Evolutionary conservation across 441 rosid genomes (phyloP).

Genomic region (Monsonia emarginata): DNA sequence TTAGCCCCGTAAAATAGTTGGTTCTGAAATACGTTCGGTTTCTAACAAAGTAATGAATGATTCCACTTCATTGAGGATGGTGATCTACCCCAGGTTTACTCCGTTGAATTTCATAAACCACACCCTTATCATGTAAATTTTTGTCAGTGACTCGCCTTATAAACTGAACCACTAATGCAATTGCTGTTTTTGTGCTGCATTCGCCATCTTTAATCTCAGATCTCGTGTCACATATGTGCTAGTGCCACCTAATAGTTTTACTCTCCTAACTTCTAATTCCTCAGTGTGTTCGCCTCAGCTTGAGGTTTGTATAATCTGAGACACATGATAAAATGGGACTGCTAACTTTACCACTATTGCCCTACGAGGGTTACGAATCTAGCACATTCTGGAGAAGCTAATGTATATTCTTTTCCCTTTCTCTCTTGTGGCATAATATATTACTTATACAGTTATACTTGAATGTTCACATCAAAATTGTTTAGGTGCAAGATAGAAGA

Average conservation of each 20-base stretch:
- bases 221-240: neutral
- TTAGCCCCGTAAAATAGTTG: neutral
- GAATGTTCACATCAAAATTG: neutral
- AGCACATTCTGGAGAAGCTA: neutral
- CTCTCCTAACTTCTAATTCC: neutral
- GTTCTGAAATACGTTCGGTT: neutral
- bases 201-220: neutral
- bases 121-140: neutral
- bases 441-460: neutral
- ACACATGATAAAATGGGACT: neutral
- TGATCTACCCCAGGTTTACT: neutral
- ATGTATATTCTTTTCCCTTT: neutral
- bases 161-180: neutral
- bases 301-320: neutral
- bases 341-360: neutral
- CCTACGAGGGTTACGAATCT: neutral
- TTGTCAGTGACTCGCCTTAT: neutral
- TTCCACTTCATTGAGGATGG: too few relatives aligned
- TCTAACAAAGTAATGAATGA: neutral
- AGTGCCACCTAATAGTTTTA: neutral
- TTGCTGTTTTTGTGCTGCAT: neutral
- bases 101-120: neutral
- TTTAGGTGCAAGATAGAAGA: neutral
- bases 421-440: neutral
- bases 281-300: neutral